Conservation (phyloP, 1,284 basidiomycete genomes). For the Exobasidium rhododendri region DNA sequence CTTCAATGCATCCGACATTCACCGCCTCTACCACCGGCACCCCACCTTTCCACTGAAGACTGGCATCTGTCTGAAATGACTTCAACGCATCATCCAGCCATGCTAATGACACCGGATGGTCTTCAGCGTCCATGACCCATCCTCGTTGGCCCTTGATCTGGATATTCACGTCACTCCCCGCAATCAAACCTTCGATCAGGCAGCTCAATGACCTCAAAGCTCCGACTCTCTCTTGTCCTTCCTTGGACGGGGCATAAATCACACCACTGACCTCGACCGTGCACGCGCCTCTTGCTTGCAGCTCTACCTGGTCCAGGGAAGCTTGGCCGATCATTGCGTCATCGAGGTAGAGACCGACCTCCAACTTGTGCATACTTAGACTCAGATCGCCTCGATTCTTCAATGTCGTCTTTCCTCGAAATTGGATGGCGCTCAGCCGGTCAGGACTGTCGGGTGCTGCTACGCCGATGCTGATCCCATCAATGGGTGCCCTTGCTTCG, state of each 20-base stretch:
- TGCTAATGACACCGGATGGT: slow-evolving; percentile 16
- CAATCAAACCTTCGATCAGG: slow-evolving; percentile 16
- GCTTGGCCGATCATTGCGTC: slow-evolving; percentile 14
- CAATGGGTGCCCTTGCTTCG: slow-evolving; percentile 22
- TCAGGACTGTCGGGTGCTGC: slow-evolving; percentile 6
- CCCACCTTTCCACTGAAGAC: slow-evolving; percentile 3
- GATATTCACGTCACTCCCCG: slow-evolving; percentile 13
- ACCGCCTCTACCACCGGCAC: slow-evolving; percentile 17
- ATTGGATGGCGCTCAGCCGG: slow-evolving; percentile 15
- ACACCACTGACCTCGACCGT: slow-evolving; percentile 6
- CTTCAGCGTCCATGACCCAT: slow-evolving; percentile 7
- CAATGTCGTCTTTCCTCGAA: slow-evolving; percentile 23
- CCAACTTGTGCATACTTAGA: slow-evolving; percentile 10
- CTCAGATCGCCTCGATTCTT: slow-evolving; percentile 19
- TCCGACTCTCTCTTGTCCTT: neutral
- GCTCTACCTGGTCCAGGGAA: slow-evolving; percentile 3
- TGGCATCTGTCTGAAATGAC: slow-evolving; percentile 25
- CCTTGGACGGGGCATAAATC: slow-evolving; percentile 7
- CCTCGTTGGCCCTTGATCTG: slow-evolving; percentile 14
- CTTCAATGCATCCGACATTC: slow-evolving; percentile 21
- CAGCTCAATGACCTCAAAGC: slow-evolving; percentile 12
- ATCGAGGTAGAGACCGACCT: slow-evolving; percentile 6
- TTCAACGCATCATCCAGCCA: slow-evolving; percentile 42
- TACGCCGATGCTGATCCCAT: slow-evolving; percentile 5
- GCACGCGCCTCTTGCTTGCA: neutral